Base-by-base conservation (phyloP, 176 grass and related monocot genomes). In the Rhipidocladum racemiflorum region DNA sequence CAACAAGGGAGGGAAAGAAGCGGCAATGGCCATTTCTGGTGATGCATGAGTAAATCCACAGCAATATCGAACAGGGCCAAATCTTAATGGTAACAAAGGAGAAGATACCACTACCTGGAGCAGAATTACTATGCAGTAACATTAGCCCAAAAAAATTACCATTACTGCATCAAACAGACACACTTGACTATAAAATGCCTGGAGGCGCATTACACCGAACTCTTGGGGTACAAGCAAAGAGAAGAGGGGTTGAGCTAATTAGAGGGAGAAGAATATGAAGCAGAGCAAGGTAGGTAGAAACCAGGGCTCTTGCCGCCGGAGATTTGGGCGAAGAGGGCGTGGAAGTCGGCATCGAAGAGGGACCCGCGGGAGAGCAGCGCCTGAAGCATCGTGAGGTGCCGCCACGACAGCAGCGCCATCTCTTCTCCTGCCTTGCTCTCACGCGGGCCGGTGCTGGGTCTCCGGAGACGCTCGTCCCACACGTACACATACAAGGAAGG, bases 321-420 rank as follows among this genome's bases (percentile, higher is more conserved):
- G 80, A 97, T 6, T 23, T 36, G 84, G 23, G 68, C 5, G 84
- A 97, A 94, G 57, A 93, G 25, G 70, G 71, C 82, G 59, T 86
- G 87, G 78, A 91, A 94, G 43, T 90, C 86, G 29, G 56, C 56
- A 34, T 93, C 91, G 3, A 71, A 23, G 62, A 93, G 88, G 1
- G 89, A 91, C 7, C 91, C 94, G 40, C 91, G 81, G 56, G 50
- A 88, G 64, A 93, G 83, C 32, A 91, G 84, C 50, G 91, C 91
- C 90, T 97, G 91, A 46, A 97, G 83, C 36, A 93, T 77, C 46
- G 89, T 72, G 87, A 91, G 91, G 78, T 93, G 89, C 35, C 81
- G 85, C 93, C 90, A 90, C 17, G 89, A 57, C 27, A 91, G 75
- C 29, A 74, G 61, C 67, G 83, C 68, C 92, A 93, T 93, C 36